Evolutionary conservation across 2,329 filamentous ascomycete species (phyloP).

Genomic region (Microdochium nivale): DNA sequence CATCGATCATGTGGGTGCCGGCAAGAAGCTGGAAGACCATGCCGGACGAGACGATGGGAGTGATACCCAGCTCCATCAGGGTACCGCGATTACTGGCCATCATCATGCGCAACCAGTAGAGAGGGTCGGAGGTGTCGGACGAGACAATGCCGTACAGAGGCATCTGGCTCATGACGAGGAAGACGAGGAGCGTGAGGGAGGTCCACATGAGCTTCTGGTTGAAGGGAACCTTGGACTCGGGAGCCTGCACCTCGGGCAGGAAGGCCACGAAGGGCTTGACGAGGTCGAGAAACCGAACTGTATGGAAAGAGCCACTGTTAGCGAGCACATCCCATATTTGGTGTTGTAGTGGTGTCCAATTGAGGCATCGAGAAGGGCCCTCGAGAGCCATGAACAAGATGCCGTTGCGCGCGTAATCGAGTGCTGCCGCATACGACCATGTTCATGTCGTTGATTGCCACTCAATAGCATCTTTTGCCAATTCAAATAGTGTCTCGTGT

Average conservation of each 20-base stretch:
- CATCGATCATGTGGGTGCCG: slow-evolving; percentile 98
- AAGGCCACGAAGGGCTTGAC: slow-evolving; percentile 99
- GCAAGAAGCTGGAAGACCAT: slow-evolving; percentile 99
- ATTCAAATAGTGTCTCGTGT: too few relatives aligned
- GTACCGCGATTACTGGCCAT: slow-evolving; percentile 97
- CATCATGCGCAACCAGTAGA: slow-evolving; percentile 99
- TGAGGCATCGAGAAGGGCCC: not conserved
- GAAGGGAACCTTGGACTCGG: slow-evolving; percentile 97
- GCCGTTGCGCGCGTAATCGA: not conserved
- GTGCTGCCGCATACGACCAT: not conserved
- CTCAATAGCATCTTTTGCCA: not conserved
- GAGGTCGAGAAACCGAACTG: slow-evolving; percentile 98
- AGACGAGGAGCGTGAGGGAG: slow-evolving; percentile 89
- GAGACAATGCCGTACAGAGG: slow-evolving; percentile 98
- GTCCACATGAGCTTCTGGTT: slow-evolving; percentile 98
- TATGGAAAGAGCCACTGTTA: not conserved
- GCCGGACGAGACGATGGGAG: slow-evolving; percentile 97
- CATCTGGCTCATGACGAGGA: slow-evolving; percentile 99
- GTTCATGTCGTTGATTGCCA: not conserved
- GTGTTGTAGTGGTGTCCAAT: not conserved
- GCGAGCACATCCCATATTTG: not conserved
- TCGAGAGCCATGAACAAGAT: too few relatives aligned
- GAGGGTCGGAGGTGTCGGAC: slow-evolving; percentile 92
- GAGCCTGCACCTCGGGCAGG: slow-evolving; percentile 97
- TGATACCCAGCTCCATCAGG: slow-evolving; percentile 93